phyloP scores from a whole-genome alignment of 495 filamentous ascomycete genomes.

The Immersiella caudata region DNA sequence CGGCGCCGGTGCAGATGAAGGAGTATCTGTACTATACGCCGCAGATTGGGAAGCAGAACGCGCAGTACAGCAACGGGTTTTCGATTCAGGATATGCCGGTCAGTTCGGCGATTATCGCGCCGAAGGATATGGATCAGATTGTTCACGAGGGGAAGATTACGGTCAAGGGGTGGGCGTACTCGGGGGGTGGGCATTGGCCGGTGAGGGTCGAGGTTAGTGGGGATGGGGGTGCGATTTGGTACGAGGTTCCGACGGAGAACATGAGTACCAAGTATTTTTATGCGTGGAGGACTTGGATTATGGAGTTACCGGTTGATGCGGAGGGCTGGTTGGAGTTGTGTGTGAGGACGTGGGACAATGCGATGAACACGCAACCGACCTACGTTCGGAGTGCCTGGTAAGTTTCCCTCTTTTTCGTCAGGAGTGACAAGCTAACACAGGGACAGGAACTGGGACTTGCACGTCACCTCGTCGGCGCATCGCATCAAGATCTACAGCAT shows the following conservation, averaged over 20 bases:
- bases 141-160: conserved; percentile 57
- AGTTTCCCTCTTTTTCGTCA: background rate
- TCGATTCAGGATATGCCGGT: conserved; percentile 69
- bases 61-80: conserved; percentile 53
- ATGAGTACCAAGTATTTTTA: conserved; percentile 57
- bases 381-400: conserved; percentile 40
- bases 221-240: conserved; percentile 63
- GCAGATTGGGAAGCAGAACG: conserved; percentile 65
- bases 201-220: conserved; percentile 58
- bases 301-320: conserved; percentile 57
- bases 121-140: conserved; percentile 54
- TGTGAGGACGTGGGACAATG: conserved; percentile 61
- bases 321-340: conserved; percentile 64
- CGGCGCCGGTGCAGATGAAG: conserved; percentile 49
- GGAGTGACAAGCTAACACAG: background rate
- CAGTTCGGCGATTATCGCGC: conserved; percentile 60
- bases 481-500: conserved; percentile 66
- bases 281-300: conserved; percentile 58
- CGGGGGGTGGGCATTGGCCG: conserved; percentile 61
- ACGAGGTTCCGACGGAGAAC: conserved; percentile 52
- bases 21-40: conserved; percentile 64
- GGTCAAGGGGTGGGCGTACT: conserved; percentile 62
- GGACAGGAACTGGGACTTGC: conserved; percentile 61
- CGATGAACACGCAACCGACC: conserved; percentile 52
- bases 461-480: conserved; percentile 68